phyloP scores from a whole-genome alignment of 83 land plant genomes.

The Diphasiastrum complanatum region DNA sequence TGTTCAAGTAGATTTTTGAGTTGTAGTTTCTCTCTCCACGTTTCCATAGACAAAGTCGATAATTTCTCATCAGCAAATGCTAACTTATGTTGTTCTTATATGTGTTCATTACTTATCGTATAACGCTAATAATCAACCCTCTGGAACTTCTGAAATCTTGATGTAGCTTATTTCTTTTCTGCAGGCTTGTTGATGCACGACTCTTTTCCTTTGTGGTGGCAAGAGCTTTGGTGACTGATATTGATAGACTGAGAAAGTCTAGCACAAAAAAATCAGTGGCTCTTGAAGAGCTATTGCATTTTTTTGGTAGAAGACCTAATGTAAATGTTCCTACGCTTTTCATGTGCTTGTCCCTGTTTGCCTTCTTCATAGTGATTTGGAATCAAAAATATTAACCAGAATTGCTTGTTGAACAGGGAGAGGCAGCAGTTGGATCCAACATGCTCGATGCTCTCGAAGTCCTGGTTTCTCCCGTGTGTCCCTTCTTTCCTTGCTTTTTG shows the following conservation, averaged over 20 bases:
- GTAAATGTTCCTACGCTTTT: constrained; percentile 31
- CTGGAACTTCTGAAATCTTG: too few species aligned
- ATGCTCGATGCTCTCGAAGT: constrained; percentile 78
- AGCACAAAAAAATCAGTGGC: constrained; percentile 48
- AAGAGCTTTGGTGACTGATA: constrained; percentile 88
- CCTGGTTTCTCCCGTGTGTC: constrained; percentile 80
- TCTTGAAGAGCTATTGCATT: constrained; percentile 43
- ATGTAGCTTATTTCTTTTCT: constrained; percentile 4
- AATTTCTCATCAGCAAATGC: too few species aligned
- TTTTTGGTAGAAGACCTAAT: constrained; percentile 58
- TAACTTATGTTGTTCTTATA: too few species aligned
- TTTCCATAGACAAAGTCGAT: too few species aligned
- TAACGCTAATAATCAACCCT: too few species aligned
- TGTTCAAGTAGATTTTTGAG: not conserved
- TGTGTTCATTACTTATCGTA: too few species aligned
- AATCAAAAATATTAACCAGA: not conserved
- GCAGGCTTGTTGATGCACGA: constrained; percentile 91
- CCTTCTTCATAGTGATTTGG: not conserved
- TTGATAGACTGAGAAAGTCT: constrained; percentile 65
- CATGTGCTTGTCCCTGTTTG: constrained; percentile 4
- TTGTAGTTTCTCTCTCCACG: too few species aligned
- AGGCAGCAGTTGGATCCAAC: constrained; percentile 57
- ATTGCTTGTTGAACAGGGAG: constrained; percentile 61
- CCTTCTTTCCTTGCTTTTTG: not conserved
- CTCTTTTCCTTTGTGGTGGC: constrained; percentile 96